Evolutionary conservation across 2,329 filamentous ascomycete species (phyloP), one percentile per base, ranked within the genome.

Genomic region (Colletotrichum gloeosporioides): DNA sequence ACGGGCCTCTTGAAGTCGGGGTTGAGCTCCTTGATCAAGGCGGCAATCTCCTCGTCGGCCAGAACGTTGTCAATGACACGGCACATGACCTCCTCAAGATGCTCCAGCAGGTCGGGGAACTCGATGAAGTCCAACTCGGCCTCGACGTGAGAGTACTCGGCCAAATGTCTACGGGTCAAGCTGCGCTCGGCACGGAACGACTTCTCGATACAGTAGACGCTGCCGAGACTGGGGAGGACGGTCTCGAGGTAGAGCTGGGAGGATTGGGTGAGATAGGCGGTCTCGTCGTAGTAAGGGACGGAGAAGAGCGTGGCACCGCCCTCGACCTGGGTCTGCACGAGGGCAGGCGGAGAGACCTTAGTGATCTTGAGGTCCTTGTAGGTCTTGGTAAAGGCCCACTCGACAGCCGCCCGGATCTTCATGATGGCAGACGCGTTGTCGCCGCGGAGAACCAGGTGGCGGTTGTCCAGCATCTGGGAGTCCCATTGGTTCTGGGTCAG

Each of bases 181-280:
- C 94, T 96, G 88, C 98, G 98, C 87, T 99, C 97, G 16, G 97
- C 97, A 77, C 97, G 96, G 93, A 99, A 99, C 3, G 96, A 99
- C 86, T 98, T 98, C 86, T 98, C 96, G 82, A 99, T 96, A 84
- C 96, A 99, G 91, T 98, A 99, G 69, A 98, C 96, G 84, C 98
- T 95, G 80, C 97, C 97, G 81, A 99, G 90, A 68, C 94, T 95
- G 13, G 96, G 95, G 36, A 99, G 89, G 79, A 94, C 95, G 36
- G 97, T 99, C 89, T 99, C 97, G 75, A 99, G 94, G 87, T 99
- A 99, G 70, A 99, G 92, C 87, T 99, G 97, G 39, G 95, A 98
- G 5, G 96, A 98, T 87, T 99, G 97, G 6, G 97, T 99, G 78
- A 99, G 92, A 88, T 96, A 99, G 76, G 97, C 95, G 80, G 93